A percentile compares a stretch with the other conserved stretches of the same genome.
Evolutionary conservation across 2,329 filamentous ascomycete species (phyloP).

Genomic region (Sarocladiaceae sp.): DNA sequence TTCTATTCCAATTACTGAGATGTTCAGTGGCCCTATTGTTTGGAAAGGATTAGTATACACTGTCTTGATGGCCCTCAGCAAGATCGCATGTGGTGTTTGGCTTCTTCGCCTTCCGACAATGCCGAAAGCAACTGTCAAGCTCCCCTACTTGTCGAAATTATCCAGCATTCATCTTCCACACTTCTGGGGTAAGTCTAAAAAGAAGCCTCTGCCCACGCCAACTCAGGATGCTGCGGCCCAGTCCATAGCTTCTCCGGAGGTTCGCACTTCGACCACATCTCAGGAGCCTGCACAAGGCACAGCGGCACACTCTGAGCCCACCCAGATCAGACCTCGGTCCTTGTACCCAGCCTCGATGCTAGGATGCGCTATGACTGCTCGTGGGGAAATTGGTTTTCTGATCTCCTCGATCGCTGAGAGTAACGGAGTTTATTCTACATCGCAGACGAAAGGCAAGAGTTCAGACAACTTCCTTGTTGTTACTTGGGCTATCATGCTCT

Average conservation of each 20-base stretch:
- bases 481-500: constrained; percentile 41
- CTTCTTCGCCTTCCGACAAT: constrained; percentile 28
- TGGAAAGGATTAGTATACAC: constrained; percentile 72
- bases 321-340: constrained; percentile 44
- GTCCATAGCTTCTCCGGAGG: too few species aligned
- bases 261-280: neutral
- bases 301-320: neutral
- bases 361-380: constrained; percentile 62
- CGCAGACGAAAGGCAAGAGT: neutral
- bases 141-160: too few species aligned
- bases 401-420: constrained; percentile 62
- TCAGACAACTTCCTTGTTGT: constrained; percentile 45
- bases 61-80: constrained; percentile 60
- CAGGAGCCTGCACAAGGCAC: neutral
- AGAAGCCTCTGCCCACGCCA: too few species aligned
- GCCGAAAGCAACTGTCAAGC: neutral
- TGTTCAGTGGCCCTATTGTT: constrained; percentile 58
- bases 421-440: constrained; percentile 30
- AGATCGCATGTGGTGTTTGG: constrained; percentile 55
- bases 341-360: constrained; percentile 63
- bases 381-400: constrained; percentile 76
- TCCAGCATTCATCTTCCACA: too few species aligned
- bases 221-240: too few species aligned
- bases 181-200: too few species aligned
- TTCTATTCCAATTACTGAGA: constrained; percentile 64